Percentiles rank a stretch among this genome's conserved stretches.
Conservation (phyloP, 1,284 basidiomycete genomes). For the Melampsora larici-populina region DNA sequence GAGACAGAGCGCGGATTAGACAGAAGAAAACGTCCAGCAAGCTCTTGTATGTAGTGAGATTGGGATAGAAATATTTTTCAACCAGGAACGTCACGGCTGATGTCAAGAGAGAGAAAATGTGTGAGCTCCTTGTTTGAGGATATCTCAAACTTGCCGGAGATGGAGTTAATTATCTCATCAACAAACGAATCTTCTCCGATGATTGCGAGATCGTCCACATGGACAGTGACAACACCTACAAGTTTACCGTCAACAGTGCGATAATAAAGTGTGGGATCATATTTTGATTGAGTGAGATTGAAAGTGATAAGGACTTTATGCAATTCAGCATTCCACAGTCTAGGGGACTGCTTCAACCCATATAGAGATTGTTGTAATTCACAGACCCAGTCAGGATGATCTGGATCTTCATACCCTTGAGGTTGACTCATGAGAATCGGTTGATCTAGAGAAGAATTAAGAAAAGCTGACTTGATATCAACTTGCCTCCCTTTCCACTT, state of each 20-base stretch:
- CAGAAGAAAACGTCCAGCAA: neutral
- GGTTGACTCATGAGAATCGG: conserved; percentile 42
- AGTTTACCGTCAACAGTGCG: neutral
- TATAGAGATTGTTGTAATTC: no score
- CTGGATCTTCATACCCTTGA: conserved; percentile 12
- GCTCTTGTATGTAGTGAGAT: neutral
- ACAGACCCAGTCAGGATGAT: conserved; percentile 26
- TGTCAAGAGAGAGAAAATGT: conserved; percentile 12
- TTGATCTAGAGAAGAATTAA: conserved; percentile 19
- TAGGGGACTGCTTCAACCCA: conserved; percentile 39
- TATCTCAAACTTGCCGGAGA: neutral
- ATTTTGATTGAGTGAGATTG: neutral
- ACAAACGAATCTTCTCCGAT: conserved; percentile 1
- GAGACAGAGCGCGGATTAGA: no score
- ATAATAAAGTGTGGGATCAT: conserved; percentile 29
- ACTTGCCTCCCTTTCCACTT: conserved; percentile 25
- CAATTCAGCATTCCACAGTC: no score
- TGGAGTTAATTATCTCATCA: neutral
- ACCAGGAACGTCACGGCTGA: no score
- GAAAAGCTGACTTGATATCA: conserved; percentile 28
- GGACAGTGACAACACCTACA: neutral
- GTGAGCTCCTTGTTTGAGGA: neutral
- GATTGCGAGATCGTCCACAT: conserved; percentile 2
- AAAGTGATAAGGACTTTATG: no score
- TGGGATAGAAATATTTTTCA: neutral